Percentiles rank a stretch among this genome's conserved stretches.
Conservation (phyloP, 345 rosid genomes). For the Hirschfeldia incana region DNA sequence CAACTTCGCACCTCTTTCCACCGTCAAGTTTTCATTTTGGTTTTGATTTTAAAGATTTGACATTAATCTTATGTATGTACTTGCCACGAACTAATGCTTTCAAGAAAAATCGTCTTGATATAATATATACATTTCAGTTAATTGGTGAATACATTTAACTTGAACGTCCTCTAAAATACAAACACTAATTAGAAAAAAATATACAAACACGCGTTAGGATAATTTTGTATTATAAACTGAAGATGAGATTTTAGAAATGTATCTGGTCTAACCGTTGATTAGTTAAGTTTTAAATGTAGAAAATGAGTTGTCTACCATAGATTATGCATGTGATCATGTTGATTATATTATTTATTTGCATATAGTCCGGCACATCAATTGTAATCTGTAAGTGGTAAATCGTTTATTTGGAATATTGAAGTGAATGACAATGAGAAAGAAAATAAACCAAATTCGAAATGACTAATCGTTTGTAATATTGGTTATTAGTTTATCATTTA, state of each 20-base stretch:
- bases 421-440: background rate
- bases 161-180: background rate
- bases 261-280: background rate
- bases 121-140: background rate
- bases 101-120: background rate
- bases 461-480: background rate
- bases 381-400: background rate
- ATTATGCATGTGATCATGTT: background rate
- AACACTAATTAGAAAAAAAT: background rate
- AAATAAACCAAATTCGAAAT: background rate
- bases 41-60: slow-evolving; percentile 30
- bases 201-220: background rate
- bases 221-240: slow-evolving; percentile 1
- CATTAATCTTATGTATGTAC: slow-evolving; percentile 25
- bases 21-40: background rate
- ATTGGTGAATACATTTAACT: background rate
- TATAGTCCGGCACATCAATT: background rate
- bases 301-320: background rate
- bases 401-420: background rate
- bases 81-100: slow-evolving; percentile 33
- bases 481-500: background rate
- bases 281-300: background rate
- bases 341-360: too few species aligned
- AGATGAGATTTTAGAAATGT: background rate
- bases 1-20: slow-evolving; percentile 44